Evolutionary conservation across 805 yeast species (phyloP), one percentile per base, ranked within the genome.

Genomic region (Candida berthetii): DNA sequence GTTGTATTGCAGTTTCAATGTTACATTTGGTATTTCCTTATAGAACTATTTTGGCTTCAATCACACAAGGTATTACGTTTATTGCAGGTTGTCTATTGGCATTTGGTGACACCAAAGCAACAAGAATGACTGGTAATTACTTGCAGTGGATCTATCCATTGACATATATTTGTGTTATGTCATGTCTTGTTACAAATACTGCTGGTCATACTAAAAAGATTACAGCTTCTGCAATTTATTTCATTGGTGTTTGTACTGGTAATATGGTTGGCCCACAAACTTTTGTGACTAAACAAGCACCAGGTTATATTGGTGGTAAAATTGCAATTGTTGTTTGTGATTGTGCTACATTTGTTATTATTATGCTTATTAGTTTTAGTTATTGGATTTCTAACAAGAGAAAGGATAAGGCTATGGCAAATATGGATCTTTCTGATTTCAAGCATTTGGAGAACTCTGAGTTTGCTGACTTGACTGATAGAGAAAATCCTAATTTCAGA

Each of bases 151-250:
- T 42, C 17, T 15, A 56, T 16, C 69, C 66, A 9, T 54, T 64
- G 2, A 45, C 62, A 16, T 57, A 54, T 40, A 60, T 57, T 40
- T 58, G 66, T 43, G 55, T 55, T 9, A 39, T 58, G 8, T 55
- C 67, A 6, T 50, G 54, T 35, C 54, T 66, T 35, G 55, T 64
- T 25, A 61, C 73, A 7, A 71, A 83, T 55, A 71, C 80, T 28
- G 80, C 88, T 1, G 91, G 91, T 9, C 74, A 77, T 47, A 81
- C 89, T 18, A 84, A 85, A 58, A 78, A 82, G 48, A 68, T 78
- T 48, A 68, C 78, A 4, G 68, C 75, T 22, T 74, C 75, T 41
- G 80, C 81, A 7, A 60, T 78, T 22, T 71, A 70, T 34, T 68
- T 82, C 56, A 69, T 82, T 45, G 82, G 78, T 9, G 83, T 80